Evolutionary conservation across 176 grass and related monocot genomes (phyloP).

Genomic region (Musa schizocarpa): DNA sequence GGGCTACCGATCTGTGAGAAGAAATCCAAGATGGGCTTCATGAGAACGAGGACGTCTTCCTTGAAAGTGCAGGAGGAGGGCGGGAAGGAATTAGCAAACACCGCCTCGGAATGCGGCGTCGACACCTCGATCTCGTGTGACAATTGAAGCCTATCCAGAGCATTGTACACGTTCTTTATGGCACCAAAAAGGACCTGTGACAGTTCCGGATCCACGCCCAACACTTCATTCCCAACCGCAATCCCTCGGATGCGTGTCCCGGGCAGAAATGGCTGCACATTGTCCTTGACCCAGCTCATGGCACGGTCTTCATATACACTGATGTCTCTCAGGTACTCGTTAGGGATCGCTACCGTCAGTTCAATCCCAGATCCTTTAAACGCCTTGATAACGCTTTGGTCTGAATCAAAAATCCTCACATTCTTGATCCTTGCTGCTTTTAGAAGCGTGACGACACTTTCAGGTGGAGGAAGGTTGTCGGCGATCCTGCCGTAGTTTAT

Average conservation of each 20-base stretch:
- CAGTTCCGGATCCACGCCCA: conserved; percentile 52
- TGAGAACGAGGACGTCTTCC: conserved; percentile 54
- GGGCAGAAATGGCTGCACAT: conserved; percentile 76
- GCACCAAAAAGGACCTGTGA: conserved; percentile 60
- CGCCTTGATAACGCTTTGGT: conserved; percentile 70
- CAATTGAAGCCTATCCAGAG: conserved; percentile 58
- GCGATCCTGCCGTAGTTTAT: conserved; percentile 93
- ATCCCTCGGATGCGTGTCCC: conserved; percentile 57
- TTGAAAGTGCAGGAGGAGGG: conserved; percentile 83
- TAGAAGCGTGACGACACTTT: conserved; percentile 70
- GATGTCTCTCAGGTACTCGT: conserved; percentile 60
- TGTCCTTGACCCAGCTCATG: conserved; percentile 78
- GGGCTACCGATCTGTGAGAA: conserved; percentile 44
- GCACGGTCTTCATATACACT: conserved; percentile 43
- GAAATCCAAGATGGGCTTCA: conserved; percentile 82
- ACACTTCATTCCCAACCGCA: conserved; percentile 82
- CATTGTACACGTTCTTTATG: conserved; percentile 70
- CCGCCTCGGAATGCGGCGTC: conserved; percentile 67
- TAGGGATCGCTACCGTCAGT: conserved; percentile 51
- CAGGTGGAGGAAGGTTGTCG: conserved; percentile 70
- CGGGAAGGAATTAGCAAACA: conserved; percentile 82
- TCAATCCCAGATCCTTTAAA: conserved; percentile 85
- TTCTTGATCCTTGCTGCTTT: conserved; percentile 78
- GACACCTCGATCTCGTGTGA: conserved; percentile 55
- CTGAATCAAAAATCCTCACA: conserved; percentile 78